Base-by-base conservation (phyloP, 306 rosid species). In the Rosa multiflora region DNA sequence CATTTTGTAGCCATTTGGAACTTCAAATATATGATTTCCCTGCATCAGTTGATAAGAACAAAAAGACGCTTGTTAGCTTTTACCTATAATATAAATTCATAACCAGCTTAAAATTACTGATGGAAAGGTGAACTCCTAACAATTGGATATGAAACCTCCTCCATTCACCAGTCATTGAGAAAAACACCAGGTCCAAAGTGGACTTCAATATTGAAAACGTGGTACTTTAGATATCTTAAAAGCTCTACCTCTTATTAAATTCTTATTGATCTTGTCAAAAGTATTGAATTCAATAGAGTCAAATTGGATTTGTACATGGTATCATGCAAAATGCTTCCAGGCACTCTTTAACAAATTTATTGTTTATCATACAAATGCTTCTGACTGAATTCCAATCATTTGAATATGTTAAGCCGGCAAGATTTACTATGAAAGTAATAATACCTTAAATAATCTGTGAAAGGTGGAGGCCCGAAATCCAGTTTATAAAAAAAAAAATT, bases 11-110 rank as follows among this genome's bases (percentile, higher is more conserved):
- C 98, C 94, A 87, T 91, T 87, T 63, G 98, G 99, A 88, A 94
- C 96, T 86, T 94, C 94, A 81, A 86, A 92, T 63, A 81, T 86
- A 77, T 87, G 99, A 86, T 89, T 85, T 82, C 98, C 99, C 99
- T 93, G 91, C 76, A 84, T 39, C 71, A 77, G 64, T 73, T 56
- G 11, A 72, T 75, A 48, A 83, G 74, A 75, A 85, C 48, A 75
- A 75, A 75, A 81, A 76, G 40, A 78, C 49, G 72, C 21, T 48
- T 78, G 56, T 43, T 53, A 76, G 66, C 42, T 61, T 75, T 74
- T 70, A 10, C 70, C 62, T 63, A 53, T 46, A 15, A 51, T 23
- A 69, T 9, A 59, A 17, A 67, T 37, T 40, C 46, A 78, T 37
- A 46, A 37, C 49, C 62, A 17, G 74, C 76, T 53, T 46, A 73